Evolutionary conservation across 1,284 basidiomycete genomes (phyloP).

Genomic region (Cutaneotrichosporon sp.): DNA sequence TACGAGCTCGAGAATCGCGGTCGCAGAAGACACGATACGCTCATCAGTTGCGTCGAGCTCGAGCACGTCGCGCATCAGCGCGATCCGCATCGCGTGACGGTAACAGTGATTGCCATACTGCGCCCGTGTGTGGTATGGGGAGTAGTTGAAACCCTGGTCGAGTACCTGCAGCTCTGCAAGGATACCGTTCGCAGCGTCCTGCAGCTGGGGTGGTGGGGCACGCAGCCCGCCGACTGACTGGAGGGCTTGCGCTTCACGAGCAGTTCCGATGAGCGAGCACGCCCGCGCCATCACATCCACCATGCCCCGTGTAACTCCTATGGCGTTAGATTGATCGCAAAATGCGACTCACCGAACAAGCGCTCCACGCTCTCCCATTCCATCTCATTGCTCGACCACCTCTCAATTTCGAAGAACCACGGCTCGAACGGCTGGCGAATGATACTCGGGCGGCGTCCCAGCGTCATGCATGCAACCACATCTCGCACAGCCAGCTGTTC

Average conservation of each 20-base stretch:
- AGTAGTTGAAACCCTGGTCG: constrained; percentile 38
- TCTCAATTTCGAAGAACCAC: constrained; percentile 45
- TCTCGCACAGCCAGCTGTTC: constrained; percentile 45
- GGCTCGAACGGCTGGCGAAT: constrained; percentile 38
- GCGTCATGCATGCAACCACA: constrained; percentile 44
- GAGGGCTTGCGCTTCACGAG: constrained; percentile 14
- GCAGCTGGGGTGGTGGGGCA: constrained; percentile 18
- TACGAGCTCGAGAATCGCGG: constrained; percentile 39
- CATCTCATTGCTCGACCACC: constrained; percentile 29
- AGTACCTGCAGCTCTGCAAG: constrained; percentile 38
- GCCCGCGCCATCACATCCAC: constrained; percentile 41
- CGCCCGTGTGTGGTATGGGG: constrained; percentile 34
- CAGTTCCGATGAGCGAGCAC: constrained; percentile 27
- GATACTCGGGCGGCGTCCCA: constrained; percentile 35
- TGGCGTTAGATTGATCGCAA: neutral
- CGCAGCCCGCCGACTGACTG: constrained; percentile 1
- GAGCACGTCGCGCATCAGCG: constrained; percentile 38
- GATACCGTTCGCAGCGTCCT: constrained; percentile 30
- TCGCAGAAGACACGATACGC: constrained; percentile 25
- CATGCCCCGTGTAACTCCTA: constrained; percentile 39
- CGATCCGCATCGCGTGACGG: constrained; percentile 36
- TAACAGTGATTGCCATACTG: constrained; percentile 43
- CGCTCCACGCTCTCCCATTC: constrained; percentile 44
- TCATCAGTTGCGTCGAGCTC: constrained; percentile 29
- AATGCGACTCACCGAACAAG: constrained; percentile 33